Evolutionary conservation across 768 basidiomycete genomes (phyloP), one percentile per base, ranked within the genome.

Genomic region (Porpolomopsis calyptriformis): DNA sequence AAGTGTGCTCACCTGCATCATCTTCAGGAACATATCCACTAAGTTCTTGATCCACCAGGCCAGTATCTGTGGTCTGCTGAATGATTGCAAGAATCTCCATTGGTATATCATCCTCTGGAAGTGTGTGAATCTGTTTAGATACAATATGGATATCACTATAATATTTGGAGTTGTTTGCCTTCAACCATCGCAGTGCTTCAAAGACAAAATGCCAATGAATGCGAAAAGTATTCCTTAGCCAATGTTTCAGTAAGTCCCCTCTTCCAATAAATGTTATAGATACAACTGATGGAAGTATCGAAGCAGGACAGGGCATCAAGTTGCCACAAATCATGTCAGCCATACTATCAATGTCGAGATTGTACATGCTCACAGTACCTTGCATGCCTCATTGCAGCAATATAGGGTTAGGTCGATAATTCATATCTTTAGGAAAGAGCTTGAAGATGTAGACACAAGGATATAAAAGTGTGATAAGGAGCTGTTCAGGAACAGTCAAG

Each of bases 391-490:
- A 24, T 26, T 63, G 52, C 7, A 59, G 22, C 0, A 6, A 18
- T 0, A 33, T 5, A 11, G 46, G 35, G 19, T 54, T 48, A 11
- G 40, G 22, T 0, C 27, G n/a, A 0, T 45, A 36, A 7, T 49
- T 45, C 6, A 47, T 40, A 0, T 49, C 24, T 39, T 66, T 66
- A 0, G 66, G 65, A 45, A 50, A 69, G 0, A 72, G 48, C 44
- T 71, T 70, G 37, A 67, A 48, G 0, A 70, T 53, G 40, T 61
- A 70, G 6, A 55, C 63, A 0, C 50, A 49, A 1, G 67, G 63
- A 46, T 56, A 65, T 29, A 58, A 57, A 4, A 45, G 52, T 0
- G 64, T 50, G 2, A 71, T 58, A 0, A 72, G 50, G 1, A 71
- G 20, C 12, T 57, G 52, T 48, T 73, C 68, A 0, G 66, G 62